Base-by-base conservation (phyloP, 2,329 filamentous ascomycete species). In the Trichophyton benhamiae region DNA sequence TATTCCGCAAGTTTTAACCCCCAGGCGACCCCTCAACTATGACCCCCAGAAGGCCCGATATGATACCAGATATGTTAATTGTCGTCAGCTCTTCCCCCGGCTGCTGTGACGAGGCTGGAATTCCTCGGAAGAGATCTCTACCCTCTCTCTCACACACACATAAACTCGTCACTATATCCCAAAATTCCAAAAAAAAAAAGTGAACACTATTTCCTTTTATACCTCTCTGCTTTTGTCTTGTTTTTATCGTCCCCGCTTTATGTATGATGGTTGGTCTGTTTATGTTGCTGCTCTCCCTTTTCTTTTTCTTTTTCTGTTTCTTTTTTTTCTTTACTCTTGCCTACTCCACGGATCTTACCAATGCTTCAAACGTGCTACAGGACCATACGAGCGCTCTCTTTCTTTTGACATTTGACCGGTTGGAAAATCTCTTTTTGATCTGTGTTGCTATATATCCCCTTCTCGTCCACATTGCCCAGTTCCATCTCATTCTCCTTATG, bases 341-440 rank as follows among this genome's bases (percentile, higher is more conserved):
- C 38, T 22, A 41, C 8, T 15, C 33, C 17, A 33, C 17, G 27
- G 49, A 27, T 53, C 13, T 53, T n/a, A 11, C 27, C 27, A 6
- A 30, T 30, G 27, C 27, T 30, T 17, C 49, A 22, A 22, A 30
- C 30, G 49, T 33, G 49, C 49, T 48, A 53, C 15, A 30, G 49
- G 22, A 15, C 27, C 49, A 53, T 33, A 53, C 5, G 49, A 53
- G 49, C 49, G 49, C 30, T 53, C 49, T 53, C 38, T 41, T 41
- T 41, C 15, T 41, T 41, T 41, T 41, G 11, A 13, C 15, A 33
- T 52, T 53, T 27, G 49, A 53, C 4, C 13, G 49, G 49, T 30
- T 53, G 49, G 49, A 15, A 53, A 53, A 53, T 53, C 30, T 13
- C 49, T 49, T 62, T 66, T 30, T 60, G 13, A 27, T 48, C 22